These are phyloP conservation scores for Aspergillus ustus DNA, from an alignment of 2,329 filamentous ascomycete genomes.

Conservation along the genomic window DNA sequence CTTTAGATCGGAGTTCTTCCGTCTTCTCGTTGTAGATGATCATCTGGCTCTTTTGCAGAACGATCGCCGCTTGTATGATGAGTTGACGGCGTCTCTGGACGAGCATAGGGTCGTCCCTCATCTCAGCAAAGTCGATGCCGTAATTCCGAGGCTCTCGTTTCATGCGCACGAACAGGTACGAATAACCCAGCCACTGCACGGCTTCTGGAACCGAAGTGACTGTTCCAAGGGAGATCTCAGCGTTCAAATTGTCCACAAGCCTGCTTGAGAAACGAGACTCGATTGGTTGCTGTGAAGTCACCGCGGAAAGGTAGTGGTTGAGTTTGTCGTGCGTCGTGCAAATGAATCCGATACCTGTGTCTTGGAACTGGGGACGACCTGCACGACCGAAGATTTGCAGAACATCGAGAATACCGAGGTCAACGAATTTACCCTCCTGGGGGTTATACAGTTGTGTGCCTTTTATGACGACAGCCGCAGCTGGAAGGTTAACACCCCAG, in stretches of 20 bases:
- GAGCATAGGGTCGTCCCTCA: constrained; percentile 82
- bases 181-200: constrained; percentile 97
- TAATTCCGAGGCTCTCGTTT: constrained; percentile 87
- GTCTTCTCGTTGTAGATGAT: constrained; percentile 97
- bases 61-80: constrained; percentile 84
- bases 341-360: constrained; percentile 97
- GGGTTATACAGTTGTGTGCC: constrained; percentile 97
- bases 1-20: constrained; percentile 90
- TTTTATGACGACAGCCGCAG: constrained; percentile 96
- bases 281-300: constrained; percentile 95
- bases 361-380: constrained; percentile 95
- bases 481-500: constrained; percentile 98
- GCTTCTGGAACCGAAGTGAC: constrained; percentile 93
- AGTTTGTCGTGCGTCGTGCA: constrained; percentile 95
- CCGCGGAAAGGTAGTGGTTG: constrained; percentile 85
- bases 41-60: constrained; percentile 94
- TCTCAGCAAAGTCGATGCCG: constrained; percentile 93
- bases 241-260: constrained; percentile 94
- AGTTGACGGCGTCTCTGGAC: constrained; percentile 84
- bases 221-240: constrained; percentile 89
- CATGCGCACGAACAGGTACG: constrained; percentile 97
- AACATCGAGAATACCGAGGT: constrained; percentile 94
- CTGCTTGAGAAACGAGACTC: constrained; percentile 95
- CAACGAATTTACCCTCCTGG: constrained; percentile 94
- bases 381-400: constrained; percentile 98